Evolutionary conservation across 768 basidiomycete species (phyloP).

Genomic region (Dioszegia hungarica): DNA sequence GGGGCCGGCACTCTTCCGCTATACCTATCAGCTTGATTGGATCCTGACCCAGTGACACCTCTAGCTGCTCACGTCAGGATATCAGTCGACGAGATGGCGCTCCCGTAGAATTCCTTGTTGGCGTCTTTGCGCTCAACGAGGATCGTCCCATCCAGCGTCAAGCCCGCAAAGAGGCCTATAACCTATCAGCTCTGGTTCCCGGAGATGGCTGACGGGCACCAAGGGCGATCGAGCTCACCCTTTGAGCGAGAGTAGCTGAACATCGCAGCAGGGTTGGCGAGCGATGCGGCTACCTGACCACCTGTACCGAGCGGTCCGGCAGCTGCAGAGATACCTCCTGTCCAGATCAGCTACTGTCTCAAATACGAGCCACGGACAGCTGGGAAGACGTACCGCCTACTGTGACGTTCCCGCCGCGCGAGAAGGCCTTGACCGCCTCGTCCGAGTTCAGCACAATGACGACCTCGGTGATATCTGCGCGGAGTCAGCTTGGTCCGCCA

Average conservation of each 20-base stretch:
- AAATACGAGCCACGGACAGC: not conserved
- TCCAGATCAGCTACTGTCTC: not conserved
- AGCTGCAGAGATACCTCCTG: slow-evolving; percentile 55
- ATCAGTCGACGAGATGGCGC: slow-evolving; percentile 76
- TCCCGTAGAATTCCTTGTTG: slow-evolving; percentile 94
- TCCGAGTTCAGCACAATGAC: slow-evolving; percentile 96
- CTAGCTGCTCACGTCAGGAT: slow-evolving; percentile 59
- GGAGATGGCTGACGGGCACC: not conserved
- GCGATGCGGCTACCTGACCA: slow-evolving; percentile 75
- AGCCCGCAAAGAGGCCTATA: slow-evolving; percentile 83
- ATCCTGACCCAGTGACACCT: not conserved
- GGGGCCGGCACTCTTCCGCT: slow-evolving; percentile 94
- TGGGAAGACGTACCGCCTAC: slow-evolving; percentile 64
- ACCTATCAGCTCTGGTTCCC: not conserved
- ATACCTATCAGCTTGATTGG: not conserved
- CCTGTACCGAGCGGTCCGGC: slow-evolving; percentile 95
- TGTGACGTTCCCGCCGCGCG: slow-evolving; percentile 89
- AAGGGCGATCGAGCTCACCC: slow-evolving; percentile 58
- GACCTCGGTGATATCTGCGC: slow-evolving; percentile 59
- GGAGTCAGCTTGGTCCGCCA: slow-evolving; percentile 1
- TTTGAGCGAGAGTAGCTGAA: slow-evolving; percentile 95
- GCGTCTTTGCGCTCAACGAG: slow-evolving; percentile 94
- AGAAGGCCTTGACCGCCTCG: slow-evolving; percentile 92
- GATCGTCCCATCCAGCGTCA: slow-evolving; percentile 89
- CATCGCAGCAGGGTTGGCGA: slow-evolving; percentile 83